Evolutionary conservation across 352 stramenopile genomes (phyloP).

Genomic region (Pythium grandisporangium): DNA sequence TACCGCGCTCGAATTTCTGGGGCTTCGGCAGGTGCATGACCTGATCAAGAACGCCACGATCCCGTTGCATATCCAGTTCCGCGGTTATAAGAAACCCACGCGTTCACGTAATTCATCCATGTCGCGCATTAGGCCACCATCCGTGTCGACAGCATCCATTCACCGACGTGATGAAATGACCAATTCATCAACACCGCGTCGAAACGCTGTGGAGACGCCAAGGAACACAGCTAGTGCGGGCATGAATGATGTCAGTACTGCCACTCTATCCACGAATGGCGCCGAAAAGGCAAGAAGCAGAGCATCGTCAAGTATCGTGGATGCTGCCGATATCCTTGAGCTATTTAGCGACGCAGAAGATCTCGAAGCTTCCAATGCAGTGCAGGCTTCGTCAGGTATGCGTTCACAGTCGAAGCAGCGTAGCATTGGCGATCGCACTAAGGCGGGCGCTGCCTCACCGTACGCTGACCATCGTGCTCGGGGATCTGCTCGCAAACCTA

Average conservation of each 20-base stretch:
- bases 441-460: constrained; percentile 18
- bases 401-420: constrained; percentile 18
- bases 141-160: no score
- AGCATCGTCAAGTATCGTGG: no score
- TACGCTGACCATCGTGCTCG: constrained; percentile 14
- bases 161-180: no score
- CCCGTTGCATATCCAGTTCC: constrained; percentile 62
- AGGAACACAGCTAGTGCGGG: no score
- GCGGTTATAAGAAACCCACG: constrained; percentile 23
- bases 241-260: no score
- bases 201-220: no score
- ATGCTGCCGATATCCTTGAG: neutral
- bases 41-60: constrained; percentile 70
- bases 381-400: constrained; percentile 3
- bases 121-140: no score
- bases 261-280: no score
- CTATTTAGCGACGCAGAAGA: constrained; percentile 4
- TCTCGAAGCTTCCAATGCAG: no score
- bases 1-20: constrained; percentile 38
- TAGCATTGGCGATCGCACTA: constrained; percentile 15
- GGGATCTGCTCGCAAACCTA: constrained; percentile 7
- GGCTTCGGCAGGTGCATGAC: constrained; percentile 78
- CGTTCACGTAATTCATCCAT: no score
- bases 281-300: no score
- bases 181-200: no score